These are phyloP conservation scores for Podospora anserina DNA, from an alignment of 495 filamentous ascomycete genomes.

Conservation along the genomic window DNA sequence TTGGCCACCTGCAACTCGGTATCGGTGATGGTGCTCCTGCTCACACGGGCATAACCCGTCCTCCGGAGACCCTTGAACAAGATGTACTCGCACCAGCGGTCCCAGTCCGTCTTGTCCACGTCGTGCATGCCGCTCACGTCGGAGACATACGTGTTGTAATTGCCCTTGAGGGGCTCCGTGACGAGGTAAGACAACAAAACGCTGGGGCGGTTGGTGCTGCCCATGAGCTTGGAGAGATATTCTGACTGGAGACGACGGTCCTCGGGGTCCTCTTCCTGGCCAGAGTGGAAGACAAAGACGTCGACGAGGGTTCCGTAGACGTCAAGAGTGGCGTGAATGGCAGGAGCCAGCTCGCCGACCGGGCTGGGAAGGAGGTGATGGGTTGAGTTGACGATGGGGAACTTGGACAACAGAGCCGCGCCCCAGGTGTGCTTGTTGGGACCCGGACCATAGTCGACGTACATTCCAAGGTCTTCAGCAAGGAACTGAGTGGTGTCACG, in stretches of 20 bases:
- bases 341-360: conserved; percentile 90
- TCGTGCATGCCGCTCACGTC: conserved; percentile 88
- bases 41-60: conserved; percentile 86
- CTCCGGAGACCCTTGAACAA: conserved; percentile 86
- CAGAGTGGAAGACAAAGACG: conserved; percentile 97
- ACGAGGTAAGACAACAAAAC: conserved; percentile 91
- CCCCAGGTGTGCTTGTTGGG: conserved; percentile 99
- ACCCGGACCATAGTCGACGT: conserved; percentile 94
- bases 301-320: conserved; percentile 88
- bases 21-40: conserved; percentile 87
- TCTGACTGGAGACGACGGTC: conserved; percentile 85
- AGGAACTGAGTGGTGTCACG: conserved; percentile 94
- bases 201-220: conserved; percentile 70
- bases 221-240: conserved; percentile 88
- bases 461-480: conserved; percentile 96
- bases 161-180: conserved; percentile 83
- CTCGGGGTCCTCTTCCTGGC: conserved; percentile 95
- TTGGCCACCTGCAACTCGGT: conserved; percentile 98
- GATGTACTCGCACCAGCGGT: conserved; percentile 99
- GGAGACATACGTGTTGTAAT: conserved; percentile 96
- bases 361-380: conserved; percentile 93
- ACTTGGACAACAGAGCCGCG: conserved; percentile 86
- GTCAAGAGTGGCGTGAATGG: conserved; percentile 92
- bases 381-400: conserved; percentile 94
- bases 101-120: conserved; percentile 91